phyloP scores from a whole-genome alignment of 257 asterid genomes.

The Solanum megistacrolobum region DNA sequence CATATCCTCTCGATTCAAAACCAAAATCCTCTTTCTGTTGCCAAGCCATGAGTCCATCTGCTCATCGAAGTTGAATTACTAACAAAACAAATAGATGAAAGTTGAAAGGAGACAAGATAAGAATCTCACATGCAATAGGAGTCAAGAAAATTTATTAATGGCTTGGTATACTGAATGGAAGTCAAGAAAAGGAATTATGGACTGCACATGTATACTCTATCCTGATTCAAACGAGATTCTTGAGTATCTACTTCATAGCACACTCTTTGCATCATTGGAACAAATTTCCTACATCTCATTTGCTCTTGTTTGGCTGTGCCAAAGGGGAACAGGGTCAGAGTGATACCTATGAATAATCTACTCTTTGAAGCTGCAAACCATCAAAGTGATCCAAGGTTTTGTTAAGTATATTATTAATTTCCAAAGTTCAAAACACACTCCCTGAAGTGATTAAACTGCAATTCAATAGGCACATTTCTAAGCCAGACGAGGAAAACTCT shows the following conservation, averaged over 20 bases:
- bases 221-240: not conserved
- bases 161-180: not conserved
- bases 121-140: not conserved
- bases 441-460: not conserved
- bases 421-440: not conserved
- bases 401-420: not conserved
- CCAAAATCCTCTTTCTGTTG: slow-evolving; percentile 77
- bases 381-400: not conserved
- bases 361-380: not conserved
- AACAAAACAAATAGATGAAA: slow-evolving; percentile 3
- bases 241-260: not conserved
- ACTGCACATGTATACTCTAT: not conserved
- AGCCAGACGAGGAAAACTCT: not conserved
- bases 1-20: slow-evolving; percentile 95
- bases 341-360: not conserved
- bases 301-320: not conserved
- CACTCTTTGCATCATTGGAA: not conserved
- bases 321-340: not conserved
- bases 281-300: not conserved
- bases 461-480: not conserved
- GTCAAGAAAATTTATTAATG: not conserved
- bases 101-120: not conserved
- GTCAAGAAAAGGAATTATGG: not conserved
- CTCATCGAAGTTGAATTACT: slow-evolving; percentile 13
- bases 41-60: slow-evolving; percentile 97